phyloP scores from a whole-genome alignment of 768 basidiomycete species.

The Termitomyces sp. region DNA sequence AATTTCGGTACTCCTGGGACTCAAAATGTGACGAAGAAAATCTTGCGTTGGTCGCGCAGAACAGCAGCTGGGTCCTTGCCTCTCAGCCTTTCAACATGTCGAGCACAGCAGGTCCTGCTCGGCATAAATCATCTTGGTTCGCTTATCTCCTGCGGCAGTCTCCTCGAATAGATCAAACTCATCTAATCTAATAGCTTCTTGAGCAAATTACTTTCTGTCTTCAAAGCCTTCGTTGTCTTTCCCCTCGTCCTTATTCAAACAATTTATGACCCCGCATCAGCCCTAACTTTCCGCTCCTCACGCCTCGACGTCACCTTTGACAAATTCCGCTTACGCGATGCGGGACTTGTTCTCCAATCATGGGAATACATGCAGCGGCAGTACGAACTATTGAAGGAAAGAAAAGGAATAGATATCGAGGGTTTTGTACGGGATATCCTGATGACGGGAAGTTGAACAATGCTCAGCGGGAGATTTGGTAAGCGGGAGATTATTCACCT shows the following conservation, averaged over 20 bases:
- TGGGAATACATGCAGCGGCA: slow-evolving; percentile 13
- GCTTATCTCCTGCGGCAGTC: slow-evolving; percentile 3
- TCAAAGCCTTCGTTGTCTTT: slow-evolving; percentile 1
- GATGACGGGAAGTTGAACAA: background rate
- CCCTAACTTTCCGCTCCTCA: slow-evolving; percentile 28
- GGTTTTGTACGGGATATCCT: slow-evolving; percentile 10
- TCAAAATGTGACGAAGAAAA: slow-evolving; percentile 25
- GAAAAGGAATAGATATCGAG: background rate
- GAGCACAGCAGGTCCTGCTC: background rate
- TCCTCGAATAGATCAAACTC: background rate
- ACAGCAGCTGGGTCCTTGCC: slow-evolving; percentile 26
- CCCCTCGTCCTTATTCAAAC: slow-evolving; percentile 7
- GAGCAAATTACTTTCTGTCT: background rate
- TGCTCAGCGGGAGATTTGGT: background rate
- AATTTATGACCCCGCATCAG: slow-evolving; percentile 23
- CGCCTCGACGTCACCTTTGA: slow-evolving; percentile 35
- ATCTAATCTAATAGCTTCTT: background rate
- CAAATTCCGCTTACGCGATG: slow-evolving; percentile 36
- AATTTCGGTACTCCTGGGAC: slow-evolving; percentile 32
- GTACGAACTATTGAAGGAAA: slow-evolving; percentile 6
- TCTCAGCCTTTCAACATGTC: slow-evolving; percentile 4
- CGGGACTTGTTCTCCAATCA: slow-evolving; percentile 30
- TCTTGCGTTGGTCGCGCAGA: slow-evolving; percentile 32
- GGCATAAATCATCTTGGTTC: background rate
- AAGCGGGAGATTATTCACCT: background rate